Evolutionary conservation across 331 rosid genomes (phyloP).

Genomic region (Phaseolus coccineus): DNA sequence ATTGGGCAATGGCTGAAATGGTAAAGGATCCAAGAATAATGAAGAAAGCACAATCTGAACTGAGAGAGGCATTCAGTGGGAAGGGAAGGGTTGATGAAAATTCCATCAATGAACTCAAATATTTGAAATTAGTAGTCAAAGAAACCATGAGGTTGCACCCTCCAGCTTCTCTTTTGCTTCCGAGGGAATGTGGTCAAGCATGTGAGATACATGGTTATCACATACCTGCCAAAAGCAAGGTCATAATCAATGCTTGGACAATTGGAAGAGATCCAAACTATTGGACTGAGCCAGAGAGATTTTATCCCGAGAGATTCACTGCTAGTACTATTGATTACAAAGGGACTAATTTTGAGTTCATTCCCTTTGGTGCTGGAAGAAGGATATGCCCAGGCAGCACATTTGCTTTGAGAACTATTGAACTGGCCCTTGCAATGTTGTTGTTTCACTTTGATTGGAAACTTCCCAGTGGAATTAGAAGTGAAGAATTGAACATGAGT

Average conservation of each 20-base stretch:
- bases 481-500: constrained; percentile 56
- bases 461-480: constrained; percentile 50
- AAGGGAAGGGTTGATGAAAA: constrained; percentile 47
- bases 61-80: constrained; percentile 39
- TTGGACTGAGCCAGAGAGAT: constrained; percentile 59
- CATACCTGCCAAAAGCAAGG: constrained; percentile 54
- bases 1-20: constrained; percentile 15
- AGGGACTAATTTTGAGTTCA: constrained; percentile 51
- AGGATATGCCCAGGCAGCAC: constrained; percentile 52
- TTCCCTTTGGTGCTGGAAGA: constrained; percentile 73
- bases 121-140: constrained; percentile 48
- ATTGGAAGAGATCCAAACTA: constrained; percentile 60
- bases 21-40: not conserved
- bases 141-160: constrained; percentile 66
- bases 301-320: constrained; percentile 60
- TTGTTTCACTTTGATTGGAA: constrained; percentile 60
- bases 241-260: constrained; percentile 64
- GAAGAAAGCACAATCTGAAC: constrained; percentile 44
- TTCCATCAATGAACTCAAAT: constrained; percentile 39
- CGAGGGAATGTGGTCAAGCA: constrained; percentile 51
- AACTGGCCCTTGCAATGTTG: constrained; percentile 48
- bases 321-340: constrained; percentile 46
- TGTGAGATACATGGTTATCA: constrained; percentile 53
- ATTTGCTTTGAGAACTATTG: constrained; percentile 50
- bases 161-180: constrained; percentile 50